phyloP scores from a whole-genome alignment of 148 eudicot genomes.

The Rhododendron griersonianum region DNA sequence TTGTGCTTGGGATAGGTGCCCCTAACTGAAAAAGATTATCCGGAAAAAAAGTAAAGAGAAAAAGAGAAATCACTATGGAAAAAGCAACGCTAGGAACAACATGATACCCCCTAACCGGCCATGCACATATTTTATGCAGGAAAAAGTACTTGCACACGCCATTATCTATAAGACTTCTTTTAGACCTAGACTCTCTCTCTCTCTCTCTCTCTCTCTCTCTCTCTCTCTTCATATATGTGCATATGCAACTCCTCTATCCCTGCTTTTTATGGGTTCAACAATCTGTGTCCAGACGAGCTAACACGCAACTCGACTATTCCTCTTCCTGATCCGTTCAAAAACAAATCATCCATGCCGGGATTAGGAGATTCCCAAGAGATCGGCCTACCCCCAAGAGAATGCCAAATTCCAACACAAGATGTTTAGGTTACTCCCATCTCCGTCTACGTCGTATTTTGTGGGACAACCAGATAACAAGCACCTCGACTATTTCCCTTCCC shows the following conservation, averaged over 20 bases:
- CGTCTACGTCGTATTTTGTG: neutral
- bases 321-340: rapidly evolving
- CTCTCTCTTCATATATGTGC: neutral
- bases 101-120: neutral
- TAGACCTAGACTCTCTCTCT: neutral
- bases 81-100: neutral
- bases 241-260: no score
- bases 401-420: no score
- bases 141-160: neutral
- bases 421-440: no score
- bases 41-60: neutral
- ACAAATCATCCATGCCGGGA: no score
- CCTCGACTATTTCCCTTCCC: no score
- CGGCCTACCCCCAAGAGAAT: no score
- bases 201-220: neutral
- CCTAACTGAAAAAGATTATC: neutral
- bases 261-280: no score
- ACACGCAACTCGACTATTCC: no score
- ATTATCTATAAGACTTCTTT: neutral
- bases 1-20: neutral
- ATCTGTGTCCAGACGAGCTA: rapidly evolving
- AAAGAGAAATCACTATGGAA: neutral
- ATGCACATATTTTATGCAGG: neutral
- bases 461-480: no score
- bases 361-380: no score